Percentiles rank a stretch among this genome's conserved stretches.
These are phyloP conservation scores for Psilocybe sp. DNA, from an alignment of 768 basidiomycete genomes.

Conservation along the genomic window DNA sequence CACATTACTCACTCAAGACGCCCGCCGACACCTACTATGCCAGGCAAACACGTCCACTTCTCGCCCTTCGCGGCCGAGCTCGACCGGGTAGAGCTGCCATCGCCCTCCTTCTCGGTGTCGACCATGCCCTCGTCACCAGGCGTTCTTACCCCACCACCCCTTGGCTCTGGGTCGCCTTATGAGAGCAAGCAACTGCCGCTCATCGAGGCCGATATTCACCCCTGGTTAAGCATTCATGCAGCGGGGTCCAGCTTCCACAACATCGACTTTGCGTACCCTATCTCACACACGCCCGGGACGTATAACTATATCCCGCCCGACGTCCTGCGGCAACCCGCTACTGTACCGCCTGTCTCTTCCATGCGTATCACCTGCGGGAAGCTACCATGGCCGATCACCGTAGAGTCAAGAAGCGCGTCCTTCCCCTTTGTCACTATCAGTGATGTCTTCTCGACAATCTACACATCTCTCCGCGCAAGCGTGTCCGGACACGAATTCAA, in stretches of 20 bases:
- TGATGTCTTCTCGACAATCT: slow-evolving; percentile 48
- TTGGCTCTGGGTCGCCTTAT: slow-evolving; percentile 9
- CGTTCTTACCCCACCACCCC: neutral
- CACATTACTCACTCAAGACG: neutral
- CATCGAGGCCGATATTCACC: neutral
- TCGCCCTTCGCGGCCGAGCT: neutral
- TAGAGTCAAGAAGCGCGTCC: slow-evolving; percentile 21
- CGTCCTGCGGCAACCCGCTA: slow-evolving; percentile 29
- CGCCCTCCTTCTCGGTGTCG: slow-evolving; percentile 7
- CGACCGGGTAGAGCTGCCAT: neutral
- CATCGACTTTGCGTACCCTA: slow-evolving; percentile 10
- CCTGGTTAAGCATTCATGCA: neutral
- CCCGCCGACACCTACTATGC: slow-evolving; percentile 2
- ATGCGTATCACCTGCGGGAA: slow-evolving; percentile 29
- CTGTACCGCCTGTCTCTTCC: slow-evolving; percentile 26
- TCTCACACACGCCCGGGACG: slow-evolving; percentile 10
- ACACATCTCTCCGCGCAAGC: slow-evolving; percentile 37
- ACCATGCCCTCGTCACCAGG: slow-evolving; percentile 3
- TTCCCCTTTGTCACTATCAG: slow-evolving; percentile 29
- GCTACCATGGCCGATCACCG: slow-evolving; percentile 32
- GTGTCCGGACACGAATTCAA: slow-evolving; percentile 40
- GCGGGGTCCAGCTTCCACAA: neutral
- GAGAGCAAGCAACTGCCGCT: slow-evolving; percentile 1
- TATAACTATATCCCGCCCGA: slow-evolving; percentile 8
- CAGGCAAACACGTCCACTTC: slow-evolving; percentile 13